These are phyloP conservation scores for Penicillium paneum DNA, from an alignment of 2,329 filamentous ascomycete species.

Conservation along the genomic window DNA sequence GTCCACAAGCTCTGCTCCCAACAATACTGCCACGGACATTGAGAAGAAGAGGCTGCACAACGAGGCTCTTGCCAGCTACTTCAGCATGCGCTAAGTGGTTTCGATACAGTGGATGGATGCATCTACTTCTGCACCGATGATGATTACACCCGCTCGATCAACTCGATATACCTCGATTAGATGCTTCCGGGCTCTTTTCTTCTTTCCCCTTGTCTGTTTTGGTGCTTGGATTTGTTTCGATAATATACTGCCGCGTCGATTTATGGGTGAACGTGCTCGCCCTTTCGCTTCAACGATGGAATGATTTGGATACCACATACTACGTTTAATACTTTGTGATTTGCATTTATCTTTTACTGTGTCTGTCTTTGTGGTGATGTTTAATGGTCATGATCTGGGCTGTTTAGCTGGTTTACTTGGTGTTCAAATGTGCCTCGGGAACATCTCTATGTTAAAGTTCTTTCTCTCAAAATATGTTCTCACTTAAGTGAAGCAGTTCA, in stretches of 20 bases:
- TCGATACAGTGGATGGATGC: neutral
- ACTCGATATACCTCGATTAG: neutral
- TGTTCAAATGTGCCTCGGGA: neutral
- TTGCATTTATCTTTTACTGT: neutral
- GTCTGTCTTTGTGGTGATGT: neutral
- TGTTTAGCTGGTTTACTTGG: neutral
- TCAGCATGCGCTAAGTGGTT: slow-evolving; percentile 21
- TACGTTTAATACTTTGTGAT: neutral
- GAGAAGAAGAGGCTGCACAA: slow-evolving; percentile 18
- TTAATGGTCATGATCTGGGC: neutral
- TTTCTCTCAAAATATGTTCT: neutral
- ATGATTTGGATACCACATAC: slow-evolving; percentile 10
- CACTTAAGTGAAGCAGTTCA: neutral
- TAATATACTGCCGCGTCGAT: neutral
- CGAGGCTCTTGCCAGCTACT: slow-evolving; percentile 24
- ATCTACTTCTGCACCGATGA: neutral
- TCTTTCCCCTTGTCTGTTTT: neutral
- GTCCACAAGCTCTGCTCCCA: neutral
- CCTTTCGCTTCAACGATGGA: slow-evolving; percentile 11
- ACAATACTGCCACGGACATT: neutral
- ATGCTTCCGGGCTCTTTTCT: neutral
- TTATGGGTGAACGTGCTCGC: neutral
- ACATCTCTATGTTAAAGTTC: neutral
- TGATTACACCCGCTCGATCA: neutral
- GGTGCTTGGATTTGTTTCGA: neutral